Percentiles rank a stretch among this genome's conserved stretches.
Evolutionary conservation across 768 basidiomycete genomes (phyloP).

Genomic region (Mycena kentingensis): DNA sequence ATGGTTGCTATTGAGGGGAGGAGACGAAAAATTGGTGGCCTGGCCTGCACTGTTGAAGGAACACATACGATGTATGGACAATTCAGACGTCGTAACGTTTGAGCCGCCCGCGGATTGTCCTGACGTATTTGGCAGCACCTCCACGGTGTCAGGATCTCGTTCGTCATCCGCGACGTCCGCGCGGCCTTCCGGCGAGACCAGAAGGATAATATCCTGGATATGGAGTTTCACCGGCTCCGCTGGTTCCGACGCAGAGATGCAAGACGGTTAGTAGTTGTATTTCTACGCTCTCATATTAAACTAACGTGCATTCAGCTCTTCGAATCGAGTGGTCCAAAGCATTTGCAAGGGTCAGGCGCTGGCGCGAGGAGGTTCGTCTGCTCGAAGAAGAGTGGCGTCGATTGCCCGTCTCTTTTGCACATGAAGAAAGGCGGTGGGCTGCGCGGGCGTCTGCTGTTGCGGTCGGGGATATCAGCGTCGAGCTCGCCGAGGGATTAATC

Average conservation of each 20-base stretch:
- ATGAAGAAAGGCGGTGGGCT: slow-evolving; percentile 8
- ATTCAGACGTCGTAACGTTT: too few species aligned
- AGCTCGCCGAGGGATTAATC: too few species aligned
- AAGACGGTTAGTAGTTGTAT: neutral
- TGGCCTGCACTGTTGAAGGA: neutral
- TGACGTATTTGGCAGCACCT: neutral
- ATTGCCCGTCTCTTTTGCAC: neutral
- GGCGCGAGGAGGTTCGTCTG: slow-evolving; percentile 12
- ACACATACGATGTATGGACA: neutral
- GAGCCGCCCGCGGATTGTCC: neutral
- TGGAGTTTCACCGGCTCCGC: neutral
- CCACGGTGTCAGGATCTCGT: too few species aligned
- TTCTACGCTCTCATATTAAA: neutral
- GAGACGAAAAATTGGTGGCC: neutral
- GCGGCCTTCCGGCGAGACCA: neutral
- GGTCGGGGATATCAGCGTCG: too few species aligned
- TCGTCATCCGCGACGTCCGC: too few species aligned
- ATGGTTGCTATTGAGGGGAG: neutral
- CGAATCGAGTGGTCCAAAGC: slow-evolving; percentile 11
- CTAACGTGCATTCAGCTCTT: neutral
- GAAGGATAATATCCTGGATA: neutral
- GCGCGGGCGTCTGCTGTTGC: too few species aligned
- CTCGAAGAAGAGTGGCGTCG: slow-evolving; percentile 9
- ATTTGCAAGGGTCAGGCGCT: neutral
- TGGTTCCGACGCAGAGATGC: neutral